phyloP scores from a whole-genome alignment of 2,329 filamentous ascomycete genomes.

The Fusarium redolens region DNA sequence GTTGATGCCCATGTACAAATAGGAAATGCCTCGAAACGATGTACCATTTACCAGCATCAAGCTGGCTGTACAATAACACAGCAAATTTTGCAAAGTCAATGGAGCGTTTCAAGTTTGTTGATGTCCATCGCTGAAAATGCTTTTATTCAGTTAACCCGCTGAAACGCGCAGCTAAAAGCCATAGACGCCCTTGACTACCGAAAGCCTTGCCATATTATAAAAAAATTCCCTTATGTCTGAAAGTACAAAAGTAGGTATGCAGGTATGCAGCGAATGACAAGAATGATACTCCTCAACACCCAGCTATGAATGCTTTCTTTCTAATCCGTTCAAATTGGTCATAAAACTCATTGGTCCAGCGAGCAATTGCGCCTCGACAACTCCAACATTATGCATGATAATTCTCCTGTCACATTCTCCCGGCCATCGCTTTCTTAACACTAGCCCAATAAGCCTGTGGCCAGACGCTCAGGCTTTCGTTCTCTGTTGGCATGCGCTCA shows the following conservation, averaged over 20 bases:
- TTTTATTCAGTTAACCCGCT: slow-evolving; percentile 36
- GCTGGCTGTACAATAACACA: slow-evolving; percentile 48
- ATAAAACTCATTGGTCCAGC: slow-evolving; percentile 39
- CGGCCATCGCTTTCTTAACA: slow-evolving; percentile 62
- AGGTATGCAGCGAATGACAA: slow-evolving; percentile 42
- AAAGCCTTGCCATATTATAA: slow-evolving; percentile 29
- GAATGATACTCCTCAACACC: slow-evolving; percentile 48
- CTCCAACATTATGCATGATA: slow-evolving; percentile 24
- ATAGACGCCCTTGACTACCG: slow-evolving; percentile 35
- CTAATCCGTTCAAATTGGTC: slow-evolving; percentile 40
- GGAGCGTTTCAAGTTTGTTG: neutral
- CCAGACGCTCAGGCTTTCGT: slow-evolving; percentile 66
- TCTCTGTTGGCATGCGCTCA: slow-evolving; percentile 68
- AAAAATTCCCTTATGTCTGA: slow-evolving; percentile 18
- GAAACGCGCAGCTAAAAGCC: slow-evolving; percentile 10
- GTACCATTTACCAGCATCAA: slow-evolving; percentile 44
- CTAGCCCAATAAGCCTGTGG: slow-evolving; percentile 72
- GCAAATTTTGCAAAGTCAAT: slow-evolving; percentile 31
- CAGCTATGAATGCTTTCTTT: slow-evolving; percentile 45
- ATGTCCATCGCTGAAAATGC: slow-evolving; percentile 32
- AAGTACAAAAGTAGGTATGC: slow-evolving; percentile 37
- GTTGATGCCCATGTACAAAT: slow-evolving; percentile 40
- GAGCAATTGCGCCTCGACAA: slow-evolving; percentile 22
- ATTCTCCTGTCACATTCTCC: slow-evolving; percentile 42
- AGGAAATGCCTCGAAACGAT: slow-evolving; percentile 38